These are phyloP conservation scores for Cercospora zeae-maydis DNA, from an alignment of 2,329 filamentous ascomycete species.

Conservation along the genomic window DNA sequence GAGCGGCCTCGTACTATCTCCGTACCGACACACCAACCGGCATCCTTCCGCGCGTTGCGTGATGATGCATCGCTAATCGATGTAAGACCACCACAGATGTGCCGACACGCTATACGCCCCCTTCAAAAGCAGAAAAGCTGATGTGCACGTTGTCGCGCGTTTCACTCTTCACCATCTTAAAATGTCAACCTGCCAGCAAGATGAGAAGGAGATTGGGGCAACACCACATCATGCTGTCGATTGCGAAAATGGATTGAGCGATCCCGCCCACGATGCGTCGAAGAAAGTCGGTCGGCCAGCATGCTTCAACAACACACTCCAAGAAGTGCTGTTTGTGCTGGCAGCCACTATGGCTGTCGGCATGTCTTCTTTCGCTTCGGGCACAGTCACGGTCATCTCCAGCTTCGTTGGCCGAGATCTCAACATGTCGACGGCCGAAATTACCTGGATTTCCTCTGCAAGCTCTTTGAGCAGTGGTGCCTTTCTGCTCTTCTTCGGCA, in stretches of 20 bases:
- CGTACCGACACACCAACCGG: constrained; percentile 4
- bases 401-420: constrained; percentile 56
- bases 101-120: not conserved
- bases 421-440: constrained; percentile 61
- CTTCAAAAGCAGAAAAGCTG: not conserved
- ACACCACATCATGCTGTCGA: not conserved
- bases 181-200: constrained; percentile 7
- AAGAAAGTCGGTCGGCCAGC: constrained; percentile 44
- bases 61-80: constrained; percentile 9
- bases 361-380: constrained; percentile 58
- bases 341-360: constrained; percentile 66
- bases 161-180: not conserved
- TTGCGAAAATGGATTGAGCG: constrained; percentile 11
- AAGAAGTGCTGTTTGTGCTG: constrained; percentile 63
- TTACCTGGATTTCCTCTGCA: constrained; percentile 66
- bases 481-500: constrained; percentile 64
- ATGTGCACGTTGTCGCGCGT: not conserved
- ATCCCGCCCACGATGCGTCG: constrained; percentile 18
- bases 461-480: constrained; percentile 60
- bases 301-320: constrained; percentile 60
- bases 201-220: constrained; percentile 8
- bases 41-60: constrained; percentile 10
- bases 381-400: constrained; percentile 60
- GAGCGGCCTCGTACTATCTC: not conserved
- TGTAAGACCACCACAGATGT: not conserved